These are phyloP conservation scores for Pterula multifida DNA, from an alignment of 1,284 basidiomycete species.

Conservation along the genomic window DNA sequence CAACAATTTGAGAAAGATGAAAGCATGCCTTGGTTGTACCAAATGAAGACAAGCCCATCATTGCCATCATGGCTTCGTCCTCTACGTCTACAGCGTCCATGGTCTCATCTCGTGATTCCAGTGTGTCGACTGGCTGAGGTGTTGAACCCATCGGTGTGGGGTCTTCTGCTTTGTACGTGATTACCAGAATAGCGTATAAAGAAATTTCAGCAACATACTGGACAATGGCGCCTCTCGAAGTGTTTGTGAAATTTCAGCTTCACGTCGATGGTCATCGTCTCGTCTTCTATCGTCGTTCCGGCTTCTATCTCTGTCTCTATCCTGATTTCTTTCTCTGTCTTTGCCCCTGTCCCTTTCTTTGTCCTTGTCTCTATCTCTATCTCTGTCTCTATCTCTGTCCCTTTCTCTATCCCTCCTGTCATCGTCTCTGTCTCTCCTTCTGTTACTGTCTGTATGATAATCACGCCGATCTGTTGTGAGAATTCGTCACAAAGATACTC, in stretches of 20 bases:
- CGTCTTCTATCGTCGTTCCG: conserved; percentile 18
- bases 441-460: conserved; percentile 2
- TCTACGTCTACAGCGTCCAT: conserved; percentile 61
- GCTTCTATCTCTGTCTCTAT: conserved; percentile 22
- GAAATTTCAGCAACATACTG: background rate
- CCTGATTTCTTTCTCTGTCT: conserved; percentile 22
- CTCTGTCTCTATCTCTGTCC: conserved; percentile 24
- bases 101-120: conserved; percentile 47
- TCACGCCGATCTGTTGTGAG: conserved; percentile 12
- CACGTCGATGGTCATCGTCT: conserved; percentile 14
- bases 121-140: conserved; percentile 23
- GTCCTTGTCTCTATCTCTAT: conserved; percentile 20
- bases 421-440: conserved; percentile 19
- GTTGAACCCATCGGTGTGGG: conserved; percentile 23
- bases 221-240: conserved; percentile 9
- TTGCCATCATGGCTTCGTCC: conserved; percentile 75
- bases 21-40: conserved; percentile 75
- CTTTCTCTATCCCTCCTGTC: conserved; percentile 23
- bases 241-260: conserved; percentile 15
- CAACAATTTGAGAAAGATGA: conserved; percentile 2
- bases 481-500: conserved; percentile 1
- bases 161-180: background rate
- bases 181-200: background rate
- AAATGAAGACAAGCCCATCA: conserved; percentile 88
- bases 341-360: conserved; percentile 18